Conservation (phyloP, 2,329 filamentous ascomycete genomes). For the Fonsecaea nubica region DNA sequence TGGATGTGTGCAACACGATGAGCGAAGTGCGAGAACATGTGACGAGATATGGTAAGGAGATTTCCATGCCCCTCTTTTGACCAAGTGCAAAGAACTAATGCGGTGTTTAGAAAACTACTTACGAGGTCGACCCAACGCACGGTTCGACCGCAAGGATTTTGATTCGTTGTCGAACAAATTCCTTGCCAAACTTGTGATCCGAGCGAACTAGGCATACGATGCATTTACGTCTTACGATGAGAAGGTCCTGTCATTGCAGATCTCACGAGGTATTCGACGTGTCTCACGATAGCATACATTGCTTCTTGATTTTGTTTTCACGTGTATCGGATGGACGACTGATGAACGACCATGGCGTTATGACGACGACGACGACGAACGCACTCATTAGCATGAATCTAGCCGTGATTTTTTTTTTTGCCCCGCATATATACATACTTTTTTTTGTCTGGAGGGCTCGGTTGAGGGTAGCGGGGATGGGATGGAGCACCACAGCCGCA, state of each 20-base stretch:
- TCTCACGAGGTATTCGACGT: slow-evolving; percentile 32
- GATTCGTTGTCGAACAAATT: slow-evolving; percentile 98
- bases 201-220: slow-evolving; percentile 58
- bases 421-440: background rate
- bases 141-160: slow-evolving; percentile 90
- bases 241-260: slow-evolving; percentile 24
- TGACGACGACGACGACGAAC: slow-evolving; percentile 30
- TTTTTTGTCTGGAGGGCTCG: background rate
- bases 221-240: slow-evolving; percentile 29
- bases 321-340: slow-evolving; percentile 32
- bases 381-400: slow-evolving; percentile 21
- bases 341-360: slow-evolving; percentile 32
- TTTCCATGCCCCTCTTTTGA: background rate
- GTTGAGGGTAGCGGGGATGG: background rate
- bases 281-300: slow-evolving; percentile 30
- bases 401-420: background rate
- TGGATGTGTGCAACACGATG: slow-evolving; percentile 92
- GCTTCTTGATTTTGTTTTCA: slow-evolving; percentile 29
- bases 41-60: slow-evolving; percentile 82
- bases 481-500: background rate
- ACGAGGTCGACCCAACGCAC: slow-evolving; percentile 75
- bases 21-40: slow-evolving; percentile 94
- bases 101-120: slow-evolving; percentile 76
- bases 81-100: slow-evolving; percentile 7
- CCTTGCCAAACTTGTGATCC: slow-evolving; percentile 92